Conservation (phyloP, 2,329 filamentous ascomycete species). For the Bisporella sp. region DNA sequence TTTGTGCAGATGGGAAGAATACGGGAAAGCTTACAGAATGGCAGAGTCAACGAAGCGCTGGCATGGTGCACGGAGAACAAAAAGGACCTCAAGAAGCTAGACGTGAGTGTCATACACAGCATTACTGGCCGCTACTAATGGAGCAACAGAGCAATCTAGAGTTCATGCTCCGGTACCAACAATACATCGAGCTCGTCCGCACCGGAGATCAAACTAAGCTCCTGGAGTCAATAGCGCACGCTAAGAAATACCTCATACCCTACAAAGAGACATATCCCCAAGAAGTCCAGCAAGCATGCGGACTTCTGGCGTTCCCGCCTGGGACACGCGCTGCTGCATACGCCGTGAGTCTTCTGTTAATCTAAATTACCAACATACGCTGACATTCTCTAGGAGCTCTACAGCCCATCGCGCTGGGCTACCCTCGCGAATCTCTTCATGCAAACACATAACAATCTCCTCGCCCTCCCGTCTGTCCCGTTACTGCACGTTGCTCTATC, state of each 20-base stretch:
- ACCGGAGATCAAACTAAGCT: slow-evolving; percentile 56
- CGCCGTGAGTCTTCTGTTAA: slow-evolving; percentile 12
- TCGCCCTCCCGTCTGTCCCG: slow-evolving; percentile 74
- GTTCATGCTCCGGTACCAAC: slow-evolving; percentile 87
- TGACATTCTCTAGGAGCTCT: slow-evolving; percentile 50
- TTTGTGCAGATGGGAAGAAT: slow-evolving; percentile 79
- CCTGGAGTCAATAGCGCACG: slow-evolving; percentile 73
- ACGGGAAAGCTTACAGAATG: slow-evolving; percentile 61
- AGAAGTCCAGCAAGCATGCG: slow-evolving; percentile 67
- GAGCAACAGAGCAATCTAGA: slow-evolving; percentile 66
- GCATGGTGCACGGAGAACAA: slow-evolving; percentile 93
- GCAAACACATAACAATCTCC: slow-evolving; percentile 76
- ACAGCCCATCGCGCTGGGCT: slow-evolving; percentile 65
- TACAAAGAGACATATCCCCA: slow-evolving; percentile 61
- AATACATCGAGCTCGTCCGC: slow-evolving; percentile 87
- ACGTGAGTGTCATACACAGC: slow-evolving; percentile 41
- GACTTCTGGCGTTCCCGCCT: slow-evolving; percentile 68
- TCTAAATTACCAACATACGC: not conserved
- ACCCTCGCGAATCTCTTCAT: slow-evolving; percentile 76
- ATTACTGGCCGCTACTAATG: slow-evolving; percentile 3
- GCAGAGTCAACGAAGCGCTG: slow-evolving; percentile 71
- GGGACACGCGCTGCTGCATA: slow-evolving; percentile 50
- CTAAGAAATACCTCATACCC: slow-evolving; percentile 70
- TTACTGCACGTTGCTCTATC: slow-evolving; percentile 86
- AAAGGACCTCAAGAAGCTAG: slow-evolving; percentile 81